Conservation (phyloP, 495 filamentous ascomycete genomes). For the Collariella sp. region DNA sequence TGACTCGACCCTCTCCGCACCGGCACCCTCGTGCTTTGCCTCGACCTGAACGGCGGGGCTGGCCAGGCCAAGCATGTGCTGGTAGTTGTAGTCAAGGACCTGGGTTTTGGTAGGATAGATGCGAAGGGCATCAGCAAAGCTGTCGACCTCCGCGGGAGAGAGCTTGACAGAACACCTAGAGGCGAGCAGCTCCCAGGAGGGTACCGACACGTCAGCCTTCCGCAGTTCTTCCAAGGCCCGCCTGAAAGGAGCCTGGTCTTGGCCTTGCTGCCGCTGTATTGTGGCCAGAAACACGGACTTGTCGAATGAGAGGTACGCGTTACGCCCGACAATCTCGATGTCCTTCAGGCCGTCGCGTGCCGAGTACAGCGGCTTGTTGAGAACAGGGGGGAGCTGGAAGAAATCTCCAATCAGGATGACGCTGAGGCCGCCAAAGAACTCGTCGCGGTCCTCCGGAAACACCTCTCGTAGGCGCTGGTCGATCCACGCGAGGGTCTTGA, state of each 20-base stretch:
- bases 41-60: conserved; percentile 1
- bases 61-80: neutral
- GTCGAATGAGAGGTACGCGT: neutral
- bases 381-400: conserved; percentile 1
- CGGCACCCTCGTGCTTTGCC: neutral
- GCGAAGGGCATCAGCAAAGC: neutral
- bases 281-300: conserved; percentile 1
- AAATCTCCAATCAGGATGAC: conserved; percentile 1
- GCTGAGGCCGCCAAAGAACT: conserved; percentile 1
- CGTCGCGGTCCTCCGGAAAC: neutral
- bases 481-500: conserved; percentile 1
- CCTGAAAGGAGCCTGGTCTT: conserved; percentile 3
- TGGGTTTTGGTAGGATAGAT: conserved; percentile 1
- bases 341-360: neutral
- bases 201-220: neutral
- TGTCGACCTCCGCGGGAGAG: neutral
- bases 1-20: neutral
- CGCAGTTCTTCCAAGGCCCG: neutral
- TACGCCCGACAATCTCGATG: neutral
- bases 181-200: neutral
- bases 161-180: conserved; percentile 1
- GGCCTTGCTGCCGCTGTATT: conserved; percentile 2
- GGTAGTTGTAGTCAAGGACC: neutral
- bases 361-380: neutral
- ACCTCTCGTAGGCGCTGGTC: conserved; percentile 3